These are phyloP conservation scores for Tetracladium maxilliforme DNA, from an alignment of 2,329 filamentous ascomycete species.

Conservation along the genomic window DNA sequence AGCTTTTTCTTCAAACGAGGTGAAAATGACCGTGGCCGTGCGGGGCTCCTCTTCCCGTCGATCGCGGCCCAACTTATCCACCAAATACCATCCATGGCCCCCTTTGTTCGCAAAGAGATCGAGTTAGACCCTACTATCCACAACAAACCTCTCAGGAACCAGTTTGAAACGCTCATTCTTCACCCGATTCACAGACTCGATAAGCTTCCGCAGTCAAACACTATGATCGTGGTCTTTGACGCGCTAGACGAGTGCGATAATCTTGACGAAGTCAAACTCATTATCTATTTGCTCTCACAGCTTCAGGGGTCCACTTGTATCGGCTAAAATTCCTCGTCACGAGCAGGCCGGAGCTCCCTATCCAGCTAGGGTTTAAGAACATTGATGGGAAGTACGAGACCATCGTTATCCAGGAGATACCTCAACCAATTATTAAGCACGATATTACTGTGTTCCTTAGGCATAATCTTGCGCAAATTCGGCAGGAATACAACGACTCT, in stretches of 20 bases:
- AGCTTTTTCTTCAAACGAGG: constrained; percentile 1
- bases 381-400: constrained; percentile 5
- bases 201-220: not conserved
- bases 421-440: constrained; percentile 5
- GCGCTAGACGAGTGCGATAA: constrained; percentile 17
- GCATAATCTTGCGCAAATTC: constrained; percentile 4
- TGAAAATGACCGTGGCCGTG: constrained; percentile 1
- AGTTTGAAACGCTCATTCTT: constrained; percentile 13
- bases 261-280: constrained; percentile 5
- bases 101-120: constrained; percentile 5
- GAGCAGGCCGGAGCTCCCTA: constrained; percentile 9
- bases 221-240: constrained; percentile 14
- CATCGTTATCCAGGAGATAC: constrained; percentile 8
- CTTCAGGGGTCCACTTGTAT: constrained; percentile 3
- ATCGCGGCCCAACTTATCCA: constrained; percentile 2
- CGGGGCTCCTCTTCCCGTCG: constrained; percentile 1
- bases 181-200: constrained; percentile 12
- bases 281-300: constrained; percentile 6
- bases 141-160: constrained; percentile 8
- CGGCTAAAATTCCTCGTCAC: constrained; percentile 9
- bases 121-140: constrained; percentile 6
- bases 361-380: constrained; percentile 7
- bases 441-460: constrained; percentile 8
- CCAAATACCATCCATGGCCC: constrained; percentile 6
- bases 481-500: constrained; percentile 2